Evolutionary conservation across 2,329 filamentous ascomycete genomes (phyloP).

Genomic region (Acarospora socialis): DNA sequence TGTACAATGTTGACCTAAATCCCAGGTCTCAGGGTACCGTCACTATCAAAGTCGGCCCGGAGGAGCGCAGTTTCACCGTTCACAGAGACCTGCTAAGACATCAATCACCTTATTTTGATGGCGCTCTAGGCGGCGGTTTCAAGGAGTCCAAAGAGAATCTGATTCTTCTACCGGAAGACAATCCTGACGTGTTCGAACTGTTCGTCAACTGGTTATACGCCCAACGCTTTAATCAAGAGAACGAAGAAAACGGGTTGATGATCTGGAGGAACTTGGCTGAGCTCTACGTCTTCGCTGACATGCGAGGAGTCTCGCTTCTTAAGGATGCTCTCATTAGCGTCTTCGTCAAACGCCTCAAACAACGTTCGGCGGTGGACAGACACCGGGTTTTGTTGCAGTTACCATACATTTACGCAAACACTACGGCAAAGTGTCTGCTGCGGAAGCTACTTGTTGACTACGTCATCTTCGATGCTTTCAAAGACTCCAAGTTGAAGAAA

Average conservation of each 20-base stretch:
- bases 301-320: background rate
- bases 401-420: background rate
- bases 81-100: background rate
- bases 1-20: no score
- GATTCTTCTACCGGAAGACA: background rate
- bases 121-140: background rate
- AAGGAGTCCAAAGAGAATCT: background rate
- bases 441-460: background rate
- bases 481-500: background rate
- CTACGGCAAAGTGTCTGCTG: background rate
- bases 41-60: background rate
- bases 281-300: background rate
- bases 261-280: no score
- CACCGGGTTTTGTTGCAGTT: no score
- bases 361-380: background rate
- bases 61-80: background rate
- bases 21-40: background rate
- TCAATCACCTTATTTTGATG: background rate
- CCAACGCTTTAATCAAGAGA: background rate
- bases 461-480: background rate
- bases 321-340: background rate
- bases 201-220: background rate
- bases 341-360: background rate
- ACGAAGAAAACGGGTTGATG: background rate
- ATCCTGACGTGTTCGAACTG: background rate